Conservation (phyloP, 116 monocot species). For the Papilionanthe hybrid region DNA sequence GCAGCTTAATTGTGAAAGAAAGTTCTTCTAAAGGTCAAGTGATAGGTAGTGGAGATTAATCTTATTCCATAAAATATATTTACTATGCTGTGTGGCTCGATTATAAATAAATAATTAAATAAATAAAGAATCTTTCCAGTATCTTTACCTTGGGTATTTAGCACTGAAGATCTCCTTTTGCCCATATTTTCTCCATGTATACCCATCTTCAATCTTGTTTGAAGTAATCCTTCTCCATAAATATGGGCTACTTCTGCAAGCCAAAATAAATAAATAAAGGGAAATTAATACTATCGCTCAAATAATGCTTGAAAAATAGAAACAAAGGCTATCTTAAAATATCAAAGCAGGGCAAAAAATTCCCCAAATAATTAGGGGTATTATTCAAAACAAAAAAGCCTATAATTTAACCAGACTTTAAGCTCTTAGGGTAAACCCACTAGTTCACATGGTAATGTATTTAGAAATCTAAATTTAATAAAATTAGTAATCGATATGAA, state of each 20-base stretch:
- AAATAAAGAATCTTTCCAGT: background rate
- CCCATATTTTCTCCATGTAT: conserved; percentile 68
- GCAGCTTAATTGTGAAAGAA: too few relatives aligned
- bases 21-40: too few relatives aligned
- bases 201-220: conserved; percentile 33
- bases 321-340: background rate
- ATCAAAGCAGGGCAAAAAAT: background rate
- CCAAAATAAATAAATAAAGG: background rate
- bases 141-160: conserved; percentile 33
- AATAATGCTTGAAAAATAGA: background rate
- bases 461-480: too few relatives aligned
- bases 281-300: background rate
- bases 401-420: background rate
- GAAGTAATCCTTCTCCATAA: conserved; percentile 13
- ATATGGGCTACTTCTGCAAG: conserved; percentile 24
- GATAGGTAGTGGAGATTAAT: too few relatives aligned
- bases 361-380: background rate
- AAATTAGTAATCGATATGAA: too few relatives aligned
- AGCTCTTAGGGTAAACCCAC: background rate
- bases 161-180: conserved; percentile 48
- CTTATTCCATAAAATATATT: too few relatives aligned
- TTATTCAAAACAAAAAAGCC: too few relatives aligned
- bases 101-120: too few relatives aligned
- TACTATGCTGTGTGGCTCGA: too few relatives aligned
- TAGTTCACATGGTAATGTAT: too few relatives aligned